Conservation (phyloP, 352 stramenopile species). For the Saprolegnia diclina region DNA sequence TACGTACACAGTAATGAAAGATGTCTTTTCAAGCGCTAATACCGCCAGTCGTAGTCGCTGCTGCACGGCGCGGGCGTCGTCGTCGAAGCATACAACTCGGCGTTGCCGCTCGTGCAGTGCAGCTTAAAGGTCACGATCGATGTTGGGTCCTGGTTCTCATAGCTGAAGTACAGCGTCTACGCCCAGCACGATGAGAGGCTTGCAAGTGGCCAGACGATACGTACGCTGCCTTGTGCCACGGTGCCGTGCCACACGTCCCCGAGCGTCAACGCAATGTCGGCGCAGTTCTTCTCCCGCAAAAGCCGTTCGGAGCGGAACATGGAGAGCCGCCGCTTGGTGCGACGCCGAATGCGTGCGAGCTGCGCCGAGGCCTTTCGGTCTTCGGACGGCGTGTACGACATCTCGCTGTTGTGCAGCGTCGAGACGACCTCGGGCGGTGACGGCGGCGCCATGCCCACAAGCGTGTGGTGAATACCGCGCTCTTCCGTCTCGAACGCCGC, state of each 20-base stretch:
- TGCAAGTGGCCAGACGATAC: not conserved
- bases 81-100: slow-evolving; percentile 17
- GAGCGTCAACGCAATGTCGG: not conserved
- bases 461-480: slow-evolving; percentile 1
- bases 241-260: not conserved
- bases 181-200: not conserved
- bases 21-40: slow-evolving; percentile 30
- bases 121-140: slow-evolving; percentile 21
- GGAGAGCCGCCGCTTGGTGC: not conserved
- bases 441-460: not conserved
- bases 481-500: slow-evolving; percentile 6
- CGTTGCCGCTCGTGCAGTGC: not conserved
- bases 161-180: slow-evolving; percentile 9
- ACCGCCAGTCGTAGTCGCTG: slow-evolving; percentile 25
- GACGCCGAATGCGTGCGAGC: not conserved
- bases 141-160: not conserved
- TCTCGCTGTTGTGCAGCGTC: not conserved
- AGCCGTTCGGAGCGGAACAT: slow-evolving; percentile 12
- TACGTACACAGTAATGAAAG: not conserved
- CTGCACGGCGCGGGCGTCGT: slow-evolving; percentile 10
- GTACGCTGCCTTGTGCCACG: not conserved
- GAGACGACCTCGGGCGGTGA: not conserved
- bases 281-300: not conserved
- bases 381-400: not conserved
- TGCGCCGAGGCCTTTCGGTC: not conserved